phyloP scores from a whole-genome alignment of 2,329 filamentous ascomycete genomes.

The Penicillium digitatum region DNA sequence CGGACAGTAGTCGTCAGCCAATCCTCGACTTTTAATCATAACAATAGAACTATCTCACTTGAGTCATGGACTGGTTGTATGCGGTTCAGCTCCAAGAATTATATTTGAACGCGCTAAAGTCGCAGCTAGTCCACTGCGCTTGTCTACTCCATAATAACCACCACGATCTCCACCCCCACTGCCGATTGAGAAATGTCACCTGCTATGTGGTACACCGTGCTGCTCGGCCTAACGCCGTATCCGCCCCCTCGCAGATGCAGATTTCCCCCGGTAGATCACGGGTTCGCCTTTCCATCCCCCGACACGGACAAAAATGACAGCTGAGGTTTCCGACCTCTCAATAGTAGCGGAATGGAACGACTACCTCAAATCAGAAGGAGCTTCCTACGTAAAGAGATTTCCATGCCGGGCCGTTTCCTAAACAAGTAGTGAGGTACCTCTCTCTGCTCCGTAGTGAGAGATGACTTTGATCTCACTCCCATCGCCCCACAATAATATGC shows the following conservation, averaged over 20 bases:
- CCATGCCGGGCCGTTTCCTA: neutral
- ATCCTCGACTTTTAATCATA: too few relatives aligned
- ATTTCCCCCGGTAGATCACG: slow-evolving; percentile 1
- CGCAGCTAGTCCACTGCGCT: neutral
- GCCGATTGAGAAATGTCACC: neutral
- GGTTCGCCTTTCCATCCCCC: neutral
- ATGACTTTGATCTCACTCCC: neutral
- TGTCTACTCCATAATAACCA: neutral
- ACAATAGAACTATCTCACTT: neutral
- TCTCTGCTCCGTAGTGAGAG: too few relatives aligned
- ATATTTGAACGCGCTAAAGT: neutral
- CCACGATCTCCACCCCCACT: neutral
- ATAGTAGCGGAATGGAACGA: neutral
- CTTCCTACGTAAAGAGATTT: neutral
- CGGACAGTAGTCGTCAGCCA: neutral
- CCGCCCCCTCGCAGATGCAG: slow-evolving; percentile 2
- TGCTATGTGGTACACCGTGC: slow-evolving; percentile 1
- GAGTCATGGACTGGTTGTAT: neutral
- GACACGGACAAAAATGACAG: neutral
- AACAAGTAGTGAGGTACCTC: neutral
- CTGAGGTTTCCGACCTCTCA: neutral
- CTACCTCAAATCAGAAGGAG: neutral
- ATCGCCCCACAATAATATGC: neutral
- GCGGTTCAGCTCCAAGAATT: too few relatives aligned
- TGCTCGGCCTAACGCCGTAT: neutral